Base-by-base conservation (phyloP, 305 asterid genomes). In the Ruellia speciosa region DNA sequence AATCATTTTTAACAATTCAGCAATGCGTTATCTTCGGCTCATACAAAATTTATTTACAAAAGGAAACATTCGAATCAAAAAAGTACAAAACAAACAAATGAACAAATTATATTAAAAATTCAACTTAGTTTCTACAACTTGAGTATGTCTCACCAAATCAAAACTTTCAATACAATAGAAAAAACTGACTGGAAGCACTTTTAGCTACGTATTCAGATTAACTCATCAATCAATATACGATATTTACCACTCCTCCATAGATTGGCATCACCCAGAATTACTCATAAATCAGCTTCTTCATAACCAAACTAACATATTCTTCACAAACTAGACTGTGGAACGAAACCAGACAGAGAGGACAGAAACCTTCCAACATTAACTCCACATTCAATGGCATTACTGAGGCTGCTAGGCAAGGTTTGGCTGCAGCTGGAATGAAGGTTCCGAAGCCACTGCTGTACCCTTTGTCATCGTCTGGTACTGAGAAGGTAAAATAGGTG, bases 401-500 rank as follows among this genome's bases (percentile, higher is more conserved):
- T 66, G 70, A 73, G 69, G 84, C 60, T 67, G 73, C 72, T 67
- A 75, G 24, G 73, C 59, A 59, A 51, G 74, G 69, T 65, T 70
- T 15, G 64, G 49, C 59, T 73, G 76, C 57, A 64, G 74, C 75
- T 76, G 79, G 48, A 64, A 74, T 4, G 80, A 62, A 66, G 90
- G 75, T 62, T 86, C 95, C 1, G 88, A 56, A 72, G 77, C 62
- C 71, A 72, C 54, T 24, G 67, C 18, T 15, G 76, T 75, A 59
- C 84, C 85, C 62, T 76, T 84, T 69, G 82, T 60, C 64, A 71
- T 37, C 58, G 71, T 66, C 52, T 81, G 83, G 54, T 69, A 79
- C 62, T 77, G 89, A 65, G 87, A 60, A 50, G 82, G 66, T 74
- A 85, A 67, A 43, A 72, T 35, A 50, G 94, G 88, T 7, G 71